A percentile compares a stretch with the other conserved stretches of the same genome.
Conservation (phyloP, 257 asterid species). For the Orobanche coerulescens region DNA sequence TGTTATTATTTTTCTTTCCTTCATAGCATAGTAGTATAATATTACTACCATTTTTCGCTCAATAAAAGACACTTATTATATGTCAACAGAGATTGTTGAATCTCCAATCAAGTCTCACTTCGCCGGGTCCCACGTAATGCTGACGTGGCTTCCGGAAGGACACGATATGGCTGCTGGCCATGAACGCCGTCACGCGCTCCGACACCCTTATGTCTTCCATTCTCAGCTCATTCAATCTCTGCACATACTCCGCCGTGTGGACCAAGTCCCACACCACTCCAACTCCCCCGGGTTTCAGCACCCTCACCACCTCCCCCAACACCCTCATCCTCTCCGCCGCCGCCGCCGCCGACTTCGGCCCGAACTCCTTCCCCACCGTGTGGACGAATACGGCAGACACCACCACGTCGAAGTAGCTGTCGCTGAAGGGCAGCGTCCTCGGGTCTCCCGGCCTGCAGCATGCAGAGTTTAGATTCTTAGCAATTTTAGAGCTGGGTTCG, state of each 20-base stretch:
- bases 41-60: not conserved
- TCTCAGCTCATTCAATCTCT: conserved; percentile 60
- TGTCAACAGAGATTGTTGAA: conserved; percentile 63
- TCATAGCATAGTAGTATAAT: too few species aligned
- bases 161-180: conserved; percentile 83
- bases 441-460: conserved; percentile 73
- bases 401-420: conserved; percentile 84
- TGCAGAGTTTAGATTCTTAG: not conserved
- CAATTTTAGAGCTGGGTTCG: not conserved
- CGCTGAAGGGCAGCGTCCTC: conserved; percentile 65
- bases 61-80: not conserved
- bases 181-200: conserved; percentile 84
- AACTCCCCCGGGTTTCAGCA: conserved; percentile 69
- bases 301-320: conserved; percentile 77
- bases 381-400: conserved; percentile 89
- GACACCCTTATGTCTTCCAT: conserved; percentile 90
- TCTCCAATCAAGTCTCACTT: conserved; percentile 90
- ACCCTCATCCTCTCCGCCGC: conserved; percentile 87
- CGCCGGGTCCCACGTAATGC: conserved; percentile 57
- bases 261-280: conserved; percentile 95
- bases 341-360: conserved; percentile 71
- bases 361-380: conserved; percentile 84
- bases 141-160: conserved; percentile 82
- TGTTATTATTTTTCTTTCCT: too few species aligned
- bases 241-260: conserved; percentile 79